Conservation (phyloP, 1,284 basidiomycete genomes). For the Cryptococcus depauperatus region DNA sequence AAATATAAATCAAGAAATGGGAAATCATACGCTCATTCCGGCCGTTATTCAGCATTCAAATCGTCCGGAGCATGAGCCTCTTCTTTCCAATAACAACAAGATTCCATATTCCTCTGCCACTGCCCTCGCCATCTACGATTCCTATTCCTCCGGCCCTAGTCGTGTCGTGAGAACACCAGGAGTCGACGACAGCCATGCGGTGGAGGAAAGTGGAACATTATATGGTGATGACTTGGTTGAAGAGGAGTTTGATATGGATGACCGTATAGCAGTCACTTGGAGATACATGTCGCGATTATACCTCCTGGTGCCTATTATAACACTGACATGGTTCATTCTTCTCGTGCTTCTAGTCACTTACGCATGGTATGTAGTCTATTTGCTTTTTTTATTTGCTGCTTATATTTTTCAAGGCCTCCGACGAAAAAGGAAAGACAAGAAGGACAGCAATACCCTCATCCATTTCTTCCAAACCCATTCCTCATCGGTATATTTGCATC, state of each 20-base stretch:
- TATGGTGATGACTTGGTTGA: constrained; percentile 8
- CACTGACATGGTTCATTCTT: constrained; percentile 25
- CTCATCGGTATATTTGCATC: constrained; percentile 40
- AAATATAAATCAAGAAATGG: too few species aligned
- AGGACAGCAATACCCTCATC: constrained; percentile 41
- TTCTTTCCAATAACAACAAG: background rate
- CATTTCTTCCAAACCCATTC: constrained; percentile 38
- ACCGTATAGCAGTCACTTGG: constrained; percentile 30
- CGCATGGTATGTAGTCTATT: constrained; percentile 35
- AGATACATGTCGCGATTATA: constrained; percentile 37
- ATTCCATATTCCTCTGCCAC: background rate
- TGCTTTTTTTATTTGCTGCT: background rate
- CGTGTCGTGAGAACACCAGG: constrained; percentile 1
- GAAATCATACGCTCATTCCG: constrained; percentile 18
- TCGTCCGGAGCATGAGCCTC: constrained; percentile 1
- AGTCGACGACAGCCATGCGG: background rate
- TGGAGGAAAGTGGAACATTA: too few species aligned
- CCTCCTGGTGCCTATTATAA: constrained; percentile 36
- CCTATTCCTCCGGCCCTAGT: constrained; percentile 1
- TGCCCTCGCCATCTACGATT: constrained; percentile 2
- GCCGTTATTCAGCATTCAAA: constrained; percentile 11
- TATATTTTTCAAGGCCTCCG: constrained; percentile 41
- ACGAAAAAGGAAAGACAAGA: constrained; percentile 28
- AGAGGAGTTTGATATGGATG: constrained; percentile 7
- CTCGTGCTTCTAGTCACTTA: constrained; percentile 38